Base-by-base conservation (phyloP, 2,329 filamentous ascomycete genomes). In the Cercospora janseana region DNA sequence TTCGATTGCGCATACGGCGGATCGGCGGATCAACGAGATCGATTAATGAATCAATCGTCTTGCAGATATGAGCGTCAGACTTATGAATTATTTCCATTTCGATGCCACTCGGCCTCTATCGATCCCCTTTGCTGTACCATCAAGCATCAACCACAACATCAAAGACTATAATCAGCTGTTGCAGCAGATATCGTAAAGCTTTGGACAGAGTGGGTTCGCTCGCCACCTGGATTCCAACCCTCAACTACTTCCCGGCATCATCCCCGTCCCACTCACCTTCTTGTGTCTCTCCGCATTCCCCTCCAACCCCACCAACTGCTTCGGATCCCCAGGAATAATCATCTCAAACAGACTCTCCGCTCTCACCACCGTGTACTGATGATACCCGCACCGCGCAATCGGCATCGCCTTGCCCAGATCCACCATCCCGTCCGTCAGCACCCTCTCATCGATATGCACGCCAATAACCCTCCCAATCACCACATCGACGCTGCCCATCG, bases 361-460 rank as follows among this genome's bases (percentile, higher is more conserved):
- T 44, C 69, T 67, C 2, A 83, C 69, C 8, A 79, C 77, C 1
- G 76, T 70, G 67, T 83, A 83, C 62, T 82, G 71, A 59, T 77
- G 79, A 62, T 83, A 83, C 12, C 80, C 80, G 60, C 76, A 81
- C 20, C 81, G 66, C 5, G 79, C 81, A 65, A 83, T 82, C 3
- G 80, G 80, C 67, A 73, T 68, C 16, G 76, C 79, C 66, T 81
- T 82, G 2, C 59, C 63, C 2, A 83, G 64, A 69, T 83, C 79
- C 29, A 83, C 61, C 48, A 73, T 72, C 0, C 79, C 79, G 54
- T 79, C 69, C 3, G 77, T 81, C 56, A 83, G 55, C 1, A 78
- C 78, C 8, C 67, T 62, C 37, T 83, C 79, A 4, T 72, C 69
- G 47, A 83, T 79, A 63, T 83, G 78, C 24, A 85, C 72, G 0